Percentiles rank a stretch among this genome's conserved stretches.
Conservation (phyloP, 1,139 yeast species). For the Yamadazyma friedrichii region DNA sequence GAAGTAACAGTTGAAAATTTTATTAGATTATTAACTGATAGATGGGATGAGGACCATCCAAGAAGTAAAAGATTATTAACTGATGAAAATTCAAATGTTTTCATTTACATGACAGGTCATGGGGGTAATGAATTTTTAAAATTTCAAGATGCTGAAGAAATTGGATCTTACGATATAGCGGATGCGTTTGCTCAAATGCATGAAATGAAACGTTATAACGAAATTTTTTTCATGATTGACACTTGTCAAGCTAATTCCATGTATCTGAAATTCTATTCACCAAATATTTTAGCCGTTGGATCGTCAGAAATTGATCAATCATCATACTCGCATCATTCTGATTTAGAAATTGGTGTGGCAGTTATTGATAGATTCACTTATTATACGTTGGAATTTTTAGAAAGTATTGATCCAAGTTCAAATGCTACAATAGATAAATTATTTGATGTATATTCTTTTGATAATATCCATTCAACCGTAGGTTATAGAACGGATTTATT, state of each 20-base stretch:
- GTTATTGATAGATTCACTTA: constrained; percentile 96
- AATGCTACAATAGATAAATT: constrained; percentile 75
- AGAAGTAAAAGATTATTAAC: constrained; percentile 85
- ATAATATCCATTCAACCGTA: constrained; percentile 84
- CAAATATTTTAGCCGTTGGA: constrained; percentile 90
- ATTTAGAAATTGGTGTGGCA: constrained; percentile 94
- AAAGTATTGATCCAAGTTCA: constrained; percentile 73
- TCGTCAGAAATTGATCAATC: constrained; percentile 88
- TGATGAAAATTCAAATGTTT: constrained; percentile 90
- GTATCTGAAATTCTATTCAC: constrained; percentile 91
- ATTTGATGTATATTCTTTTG: constrained; percentile 80
- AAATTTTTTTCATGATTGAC: constrained; percentile 94
- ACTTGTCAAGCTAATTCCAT: constrained; percentile 98
- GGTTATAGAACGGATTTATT: constrained; percentile 86
- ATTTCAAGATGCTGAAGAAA: constrained; percentile 98
- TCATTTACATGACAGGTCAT: constrained; percentile 95
- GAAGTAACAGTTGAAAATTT: constrained; percentile 98
- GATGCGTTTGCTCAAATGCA: constrained; percentile 98
- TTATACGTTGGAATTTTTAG: constrained; percentile 85
- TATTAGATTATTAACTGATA: constrained; percentile 81
- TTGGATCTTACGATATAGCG: constrained; percentile 92
- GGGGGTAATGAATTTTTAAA: constrained; percentile 97
- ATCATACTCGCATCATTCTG: constrained; percentile 94
- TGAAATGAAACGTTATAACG: constrained; percentile 92
- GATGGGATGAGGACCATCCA: constrained; percentile 95